Conservation (phyloP, 306 rosid genomes). For the Cicer cuneatum region DNA sequence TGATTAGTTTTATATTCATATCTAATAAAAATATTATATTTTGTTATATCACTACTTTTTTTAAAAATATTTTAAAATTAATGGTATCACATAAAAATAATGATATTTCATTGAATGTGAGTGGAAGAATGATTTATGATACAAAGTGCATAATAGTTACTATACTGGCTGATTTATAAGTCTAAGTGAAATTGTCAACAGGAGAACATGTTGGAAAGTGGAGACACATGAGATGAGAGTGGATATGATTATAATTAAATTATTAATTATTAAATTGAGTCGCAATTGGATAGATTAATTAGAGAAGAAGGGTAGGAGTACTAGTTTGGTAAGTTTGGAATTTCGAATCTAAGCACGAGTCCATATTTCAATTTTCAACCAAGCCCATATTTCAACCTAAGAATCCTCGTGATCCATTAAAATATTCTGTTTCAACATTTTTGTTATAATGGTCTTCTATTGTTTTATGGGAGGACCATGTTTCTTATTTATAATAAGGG, state of each 20-base stretch:
- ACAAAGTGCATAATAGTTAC: too few relatives aligned
- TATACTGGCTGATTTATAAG: too few relatives aligned
- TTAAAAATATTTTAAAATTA: too few relatives aligned
- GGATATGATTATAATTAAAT: neutral
- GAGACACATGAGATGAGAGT: neutral
- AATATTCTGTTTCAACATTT: slow-evolving; percentile 24
- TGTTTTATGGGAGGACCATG: neutral
- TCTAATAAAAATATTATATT: too few relatives aligned
- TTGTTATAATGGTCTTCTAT: slow-evolving; percentile 20
- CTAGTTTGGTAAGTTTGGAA: too few relatives aligned
- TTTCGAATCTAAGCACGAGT: neutral
- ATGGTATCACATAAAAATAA: too few relatives aligned
- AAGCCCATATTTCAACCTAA: slow-evolving; percentile 18
- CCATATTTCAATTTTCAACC: neutral
- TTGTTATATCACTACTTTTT: too few relatives aligned
- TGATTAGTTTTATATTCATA: too few relatives aligned
- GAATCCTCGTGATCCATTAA: neutral
- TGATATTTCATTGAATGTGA: too few relatives aligned
- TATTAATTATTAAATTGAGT: neutral
- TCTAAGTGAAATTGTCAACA: neutral
- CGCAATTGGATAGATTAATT: neutral
- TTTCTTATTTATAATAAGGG: neutral
- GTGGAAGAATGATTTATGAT: too few relatives aligned
- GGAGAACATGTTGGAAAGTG: neutral
- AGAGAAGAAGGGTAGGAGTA: neutral